phyloP scores from a whole-genome alignment of 2,329 filamentous ascomycete genomes.

The Phymatotrichopsis omnivora region DNA sequence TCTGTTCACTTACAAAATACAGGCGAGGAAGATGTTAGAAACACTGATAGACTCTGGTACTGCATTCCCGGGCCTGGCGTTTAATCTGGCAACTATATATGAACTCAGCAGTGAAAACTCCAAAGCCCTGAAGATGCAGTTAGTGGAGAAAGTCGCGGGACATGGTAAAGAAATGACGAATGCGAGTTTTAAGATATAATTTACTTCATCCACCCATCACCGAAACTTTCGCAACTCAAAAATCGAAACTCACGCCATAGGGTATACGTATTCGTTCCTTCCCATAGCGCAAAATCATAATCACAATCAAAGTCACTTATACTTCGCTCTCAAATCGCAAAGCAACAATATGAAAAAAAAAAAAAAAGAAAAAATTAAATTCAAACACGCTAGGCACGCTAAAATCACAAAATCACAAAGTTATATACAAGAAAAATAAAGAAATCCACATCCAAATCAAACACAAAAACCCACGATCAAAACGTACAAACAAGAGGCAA shows the following conservation, averaged over 20 bases:
- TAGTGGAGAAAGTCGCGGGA: conserved; percentile 60
- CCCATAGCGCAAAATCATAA: too few relatives aligned
- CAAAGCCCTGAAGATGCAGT: conserved; percentile 54
- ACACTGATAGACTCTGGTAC: conserved; percentile 51
- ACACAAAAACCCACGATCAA: too few relatives aligned
- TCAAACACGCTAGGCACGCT: too few relatives aligned
- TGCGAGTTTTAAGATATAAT: conserved; percentile 63
- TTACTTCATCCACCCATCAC: neutral
- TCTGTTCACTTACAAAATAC: conserved; percentile 29
- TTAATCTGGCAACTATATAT: conserved; percentile 85
- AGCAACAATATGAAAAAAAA: too few relatives aligned
- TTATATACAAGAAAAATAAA: too few relatives aligned
- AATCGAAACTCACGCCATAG: too few relatives aligned
- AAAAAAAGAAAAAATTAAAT: neutral
- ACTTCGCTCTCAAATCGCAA: too few relatives aligned
- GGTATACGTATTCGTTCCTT: neutral
- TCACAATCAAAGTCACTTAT: too few relatives aligned
- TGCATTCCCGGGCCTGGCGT: conserved; percentile 69
- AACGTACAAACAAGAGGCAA: too few relatives aligned
- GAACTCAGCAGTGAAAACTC: conserved; percentile 79
- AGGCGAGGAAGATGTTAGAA: conserved; percentile 60
- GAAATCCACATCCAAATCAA: too few relatives aligned
- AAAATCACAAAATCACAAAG: too few relatives aligned
- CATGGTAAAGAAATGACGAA: conserved; percentile 61
- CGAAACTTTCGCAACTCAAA: neutral